Evolutionary conservation across 1,284 basidiomycete species (phyloP).

Genomic region (Sanghuangporus sanghuang): DNA sequence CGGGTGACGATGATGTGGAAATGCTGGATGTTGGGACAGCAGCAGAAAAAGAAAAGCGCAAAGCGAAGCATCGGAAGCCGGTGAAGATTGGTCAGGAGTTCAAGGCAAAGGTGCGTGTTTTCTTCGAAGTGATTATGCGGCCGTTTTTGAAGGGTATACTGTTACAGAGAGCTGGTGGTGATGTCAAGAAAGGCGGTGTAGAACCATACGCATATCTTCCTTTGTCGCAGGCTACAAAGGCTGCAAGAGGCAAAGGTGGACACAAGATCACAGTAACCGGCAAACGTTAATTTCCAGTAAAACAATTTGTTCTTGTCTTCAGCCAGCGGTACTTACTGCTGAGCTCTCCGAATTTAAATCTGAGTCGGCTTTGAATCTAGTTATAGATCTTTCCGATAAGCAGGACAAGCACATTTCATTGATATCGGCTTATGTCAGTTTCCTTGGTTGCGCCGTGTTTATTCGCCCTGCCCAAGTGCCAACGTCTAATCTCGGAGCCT

Average conservation of each 20-base stretch:
- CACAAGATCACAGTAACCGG: constrained; percentile 46
- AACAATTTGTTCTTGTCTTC: not conserved
- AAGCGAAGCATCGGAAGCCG: constrained; percentile 51
- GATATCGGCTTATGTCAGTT: no score
- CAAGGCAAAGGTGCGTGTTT: constrained; percentile 66
- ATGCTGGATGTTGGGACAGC: constrained; percentile 52
- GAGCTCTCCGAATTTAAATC: not conserved
- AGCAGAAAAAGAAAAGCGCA: constrained; percentile 41
- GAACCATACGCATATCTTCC: constrained; percentile 94
- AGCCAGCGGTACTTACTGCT: not conserved
- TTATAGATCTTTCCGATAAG: no score
- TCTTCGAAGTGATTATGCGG: not conserved
- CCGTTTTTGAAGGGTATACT: not conserved
- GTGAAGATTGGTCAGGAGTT: constrained; percentile 81
- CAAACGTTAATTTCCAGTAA: constrained; percentile 31
- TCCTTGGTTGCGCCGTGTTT: no score
- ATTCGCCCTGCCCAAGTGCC: no score
- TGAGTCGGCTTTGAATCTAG: not conserved
- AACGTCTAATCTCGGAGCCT: no score
- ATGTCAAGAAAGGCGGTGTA: constrained; percentile 80
- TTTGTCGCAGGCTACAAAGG: constrained; percentile 78
- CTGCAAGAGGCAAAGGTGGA: constrained; percentile 37
- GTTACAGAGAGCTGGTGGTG: constrained; percentile 83
- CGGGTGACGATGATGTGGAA: constrained; percentile 58
- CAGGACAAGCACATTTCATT: no score